Conservation (phyloP, 805 yeast species). For the Wickerhamiella sergipiensis region DNA sequence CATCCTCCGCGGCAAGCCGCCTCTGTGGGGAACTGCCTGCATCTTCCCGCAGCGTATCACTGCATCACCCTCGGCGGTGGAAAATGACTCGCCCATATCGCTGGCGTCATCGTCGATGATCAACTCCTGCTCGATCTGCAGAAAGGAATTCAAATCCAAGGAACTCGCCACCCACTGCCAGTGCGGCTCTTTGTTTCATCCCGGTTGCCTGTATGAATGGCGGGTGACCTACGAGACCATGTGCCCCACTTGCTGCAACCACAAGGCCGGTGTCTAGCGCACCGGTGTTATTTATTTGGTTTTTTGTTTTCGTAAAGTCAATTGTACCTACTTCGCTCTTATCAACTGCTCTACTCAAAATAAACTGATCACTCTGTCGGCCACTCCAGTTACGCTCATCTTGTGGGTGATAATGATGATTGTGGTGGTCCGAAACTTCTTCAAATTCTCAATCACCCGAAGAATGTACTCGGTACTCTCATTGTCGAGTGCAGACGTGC, state of each 20-base stretch:
- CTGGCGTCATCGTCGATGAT: not conserved
- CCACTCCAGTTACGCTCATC: conserved; percentile 44
- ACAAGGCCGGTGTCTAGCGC: not conserved
- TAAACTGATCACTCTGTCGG: conserved; percentile 34
- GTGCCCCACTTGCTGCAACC: not conserved
- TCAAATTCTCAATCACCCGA: conserved; percentile 31
- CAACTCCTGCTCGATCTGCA: not conserved
- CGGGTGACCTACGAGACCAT: not conserved
- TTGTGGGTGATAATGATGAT: conserved; percentile 65
- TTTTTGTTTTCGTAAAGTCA: not conserved
- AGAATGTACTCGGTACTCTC: conserved; percentile 40
- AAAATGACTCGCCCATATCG: not conserved
- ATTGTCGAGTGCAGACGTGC: conserved; percentile 76
- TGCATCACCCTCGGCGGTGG: not conserved
- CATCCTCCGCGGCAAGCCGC: not conserved
- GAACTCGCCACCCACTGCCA: not conserved
- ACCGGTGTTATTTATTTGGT: not conserved
- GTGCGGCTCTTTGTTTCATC: not conserved
- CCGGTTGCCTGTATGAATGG: not conserved
- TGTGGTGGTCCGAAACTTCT: conserved; percentile 27
- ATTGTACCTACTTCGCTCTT: not conserved
- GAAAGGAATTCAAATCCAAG: not conserved
- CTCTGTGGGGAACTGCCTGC: not conserved
- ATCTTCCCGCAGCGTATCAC: not conserved
- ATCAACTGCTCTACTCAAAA: no score